Conservation (phyloP, 495 filamentous ascomycete species). For the Podospora sp. region DNA sequence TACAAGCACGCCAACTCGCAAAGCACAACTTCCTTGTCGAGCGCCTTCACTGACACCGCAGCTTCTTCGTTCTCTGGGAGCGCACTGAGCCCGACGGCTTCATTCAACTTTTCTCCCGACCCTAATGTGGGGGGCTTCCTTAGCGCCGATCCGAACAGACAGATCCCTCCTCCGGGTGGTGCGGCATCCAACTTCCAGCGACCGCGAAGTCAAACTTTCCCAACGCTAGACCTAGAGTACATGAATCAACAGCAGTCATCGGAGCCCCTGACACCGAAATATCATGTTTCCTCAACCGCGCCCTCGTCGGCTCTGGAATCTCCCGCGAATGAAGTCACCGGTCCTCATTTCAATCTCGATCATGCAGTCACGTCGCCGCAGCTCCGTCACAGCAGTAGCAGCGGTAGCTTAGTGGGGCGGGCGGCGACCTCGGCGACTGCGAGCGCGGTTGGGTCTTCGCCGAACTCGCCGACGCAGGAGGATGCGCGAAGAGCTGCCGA, state of each 20-base stretch:
- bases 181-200: slow-evolving; percentile 63
- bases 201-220: slow-evolving; percentile 91
- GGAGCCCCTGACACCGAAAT: slow-evolving; percentile 69
- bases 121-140: slow-evolving; percentile 71
- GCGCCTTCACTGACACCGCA: slow-evolving; percentile 61
- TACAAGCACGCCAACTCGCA: slow-evolving; percentile 60
- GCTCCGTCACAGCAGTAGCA: slow-evolving; percentile 59
- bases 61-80: slow-evolving; percentile 71
- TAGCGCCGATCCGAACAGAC: slow-evolving; percentile 63
- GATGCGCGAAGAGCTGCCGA: slow-evolving; percentile 86
- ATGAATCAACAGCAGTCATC: slow-evolving; percentile 64
- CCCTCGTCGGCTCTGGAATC: slow-evolving; percentile 71
- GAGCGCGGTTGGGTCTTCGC: slow-evolving; percentile 49
- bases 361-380: slow-evolving; percentile 55
- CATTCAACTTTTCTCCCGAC: slow-evolving; percentile 77
- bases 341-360: slow-evolving; percentile 54
- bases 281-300: slow-evolving; percentile 56
- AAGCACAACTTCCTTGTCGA: slow-evolving; percentile 58
- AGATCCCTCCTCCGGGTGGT: slow-evolving; percentile 50
- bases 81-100: slow-evolving; percentile 82
- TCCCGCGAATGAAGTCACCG: slow-evolving; percentile 60
- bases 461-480: slow-evolving; percentile 79
- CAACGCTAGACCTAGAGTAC: slow-evolving; percentile 72
- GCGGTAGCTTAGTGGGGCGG: slow-evolving; percentile 50
- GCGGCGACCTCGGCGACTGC: slow-evolving; percentile 46